Evolutionary conservation across 257 asterid genomes (phyloP), one percentile per base, ranked within the genome.

Genomic region (Echium plantagineum): DNA sequence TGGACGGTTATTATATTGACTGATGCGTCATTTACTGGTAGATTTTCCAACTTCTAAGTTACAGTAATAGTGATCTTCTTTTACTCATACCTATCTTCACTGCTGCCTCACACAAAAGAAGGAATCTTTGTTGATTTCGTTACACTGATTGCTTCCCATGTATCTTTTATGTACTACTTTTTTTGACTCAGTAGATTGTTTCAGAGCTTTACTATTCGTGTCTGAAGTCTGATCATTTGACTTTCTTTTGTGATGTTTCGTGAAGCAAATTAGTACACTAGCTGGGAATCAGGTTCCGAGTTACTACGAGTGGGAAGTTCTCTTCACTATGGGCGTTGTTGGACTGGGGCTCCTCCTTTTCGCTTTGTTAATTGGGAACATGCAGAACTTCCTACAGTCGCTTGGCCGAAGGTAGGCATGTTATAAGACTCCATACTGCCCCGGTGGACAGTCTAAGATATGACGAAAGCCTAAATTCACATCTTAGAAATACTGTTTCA

Each of bases 211-310:
- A 35, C 7, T 7, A 35, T 35, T 35, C 9, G 12, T 13, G 10
- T 6, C 20, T 52, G 2, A 52, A 4, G 8, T 6, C 20, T 52
- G 10, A 52, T 52, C 56, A n/a, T 18, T 28, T 4, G 32, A 16
- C 21, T 52, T 52, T 52, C 7, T 52, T 52, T 52, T 73, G 32
- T 28, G 64, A 20, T 69, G 49, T 49, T 60, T 57, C 66, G 7
- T 24, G 57, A 55, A 87, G 96, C 96, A 90, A 90, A 83, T 87
- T 62, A 85, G 98, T 69, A 90, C 95, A 4, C 76, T 90, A 59
- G 98, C 98, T 49, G 98, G 95, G 73, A 90, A 90, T 77, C 98
- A 72, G 78, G 72, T 62, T 56, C 98, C 98, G 5, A 90, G 91
- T 69, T 87, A 85, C 72, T 85, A 80, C 60, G 69, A 69, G 15